Evolutionary conservation across 1,284 basidiomycete genomes (phyloP).

Genomic region (Trichosporon faecale): DNA sequence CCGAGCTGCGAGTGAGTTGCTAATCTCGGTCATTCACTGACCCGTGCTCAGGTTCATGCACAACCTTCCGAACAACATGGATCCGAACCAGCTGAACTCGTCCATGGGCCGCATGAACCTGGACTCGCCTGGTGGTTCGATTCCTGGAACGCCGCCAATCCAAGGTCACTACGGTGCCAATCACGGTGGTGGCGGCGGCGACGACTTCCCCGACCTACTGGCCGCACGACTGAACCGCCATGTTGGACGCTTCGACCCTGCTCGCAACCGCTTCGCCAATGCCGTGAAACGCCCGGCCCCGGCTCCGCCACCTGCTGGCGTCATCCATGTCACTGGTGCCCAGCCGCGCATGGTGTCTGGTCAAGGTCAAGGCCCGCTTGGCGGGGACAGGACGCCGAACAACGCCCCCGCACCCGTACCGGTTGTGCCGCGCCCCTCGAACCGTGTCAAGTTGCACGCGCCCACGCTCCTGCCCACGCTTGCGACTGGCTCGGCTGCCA

Average conservation of each 20-base stretch:
- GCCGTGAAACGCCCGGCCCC: slow-evolving; percentile 49
- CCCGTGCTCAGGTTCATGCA: slow-evolving; percentile 64
- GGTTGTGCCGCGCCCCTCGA: slow-evolving; percentile 70
- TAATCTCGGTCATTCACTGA: slow-evolving; percentile 21
- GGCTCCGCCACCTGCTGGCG: slow-evolving; percentile 27
- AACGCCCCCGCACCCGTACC: slow-evolving; percentile 46
- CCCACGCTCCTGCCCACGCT: slow-evolving; percentile 84
- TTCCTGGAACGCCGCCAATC: slow-evolving; percentile 33
- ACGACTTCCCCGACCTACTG: slow-evolving; percentile 77
- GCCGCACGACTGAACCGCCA: slow-evolving; percentile 49
- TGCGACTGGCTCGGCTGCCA: slow-evolving; percentile 73
- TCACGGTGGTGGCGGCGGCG: slow-evolving; percentile 37
- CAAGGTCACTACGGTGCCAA: slow-evolving; percentile 36
- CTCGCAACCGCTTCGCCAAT: slow-evolving; percentile 74
- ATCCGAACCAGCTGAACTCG: slow-evolving; percentile 54
- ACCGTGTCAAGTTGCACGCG: slow-evolving; percentile 73
- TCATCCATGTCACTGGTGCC: slow-evolving; percentile 21
- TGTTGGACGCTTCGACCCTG: slow-evolving; percentile 61
- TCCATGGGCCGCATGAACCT: slow-evolving; percentile 70
- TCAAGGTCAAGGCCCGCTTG: slow-evolving; percentile 6
- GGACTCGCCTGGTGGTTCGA: slow-evolving; percentile 52
- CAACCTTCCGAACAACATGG: slow-evolving; percentile 66
- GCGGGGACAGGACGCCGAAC: slow-evolving; percentile 47
- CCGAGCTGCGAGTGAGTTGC: slow-evolving; percentile 59
- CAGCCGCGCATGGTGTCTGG: not conserved